Evolutionary conservation across 805 yeast genomes (phyloP).

Genomic region (Wickerhamiella brachini): DNA sequence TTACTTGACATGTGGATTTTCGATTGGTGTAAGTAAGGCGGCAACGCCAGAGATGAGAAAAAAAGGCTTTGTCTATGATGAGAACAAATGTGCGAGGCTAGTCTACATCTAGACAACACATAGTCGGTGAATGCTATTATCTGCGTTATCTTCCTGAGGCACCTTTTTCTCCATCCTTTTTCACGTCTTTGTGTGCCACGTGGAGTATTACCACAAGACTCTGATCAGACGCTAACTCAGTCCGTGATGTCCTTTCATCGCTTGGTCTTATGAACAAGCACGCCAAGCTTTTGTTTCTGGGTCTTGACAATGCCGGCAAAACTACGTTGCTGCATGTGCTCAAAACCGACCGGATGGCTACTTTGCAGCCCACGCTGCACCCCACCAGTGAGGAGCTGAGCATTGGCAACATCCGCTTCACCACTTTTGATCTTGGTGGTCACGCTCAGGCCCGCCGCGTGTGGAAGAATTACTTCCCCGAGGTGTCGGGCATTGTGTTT

Average conservation of each 20-base stretch:
- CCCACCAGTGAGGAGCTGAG: slow-evolving; percentile 96
- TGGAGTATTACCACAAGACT: background rate
- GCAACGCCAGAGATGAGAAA: background rate
- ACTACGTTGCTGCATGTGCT: slow-evolving; percentile 78
- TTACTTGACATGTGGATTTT: slow-evolving; percentile 30
- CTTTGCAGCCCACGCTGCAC: slow-evolving; percentile 94
- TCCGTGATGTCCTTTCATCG: slow-evolving; percentile 64
- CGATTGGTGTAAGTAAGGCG: slow-evolving; percentile 31
- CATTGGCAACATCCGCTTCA: slow-evolving; percentile 90
- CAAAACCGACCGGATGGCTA: slow-evolving; percentile 92
- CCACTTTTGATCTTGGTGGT: slow-evolving; percentile 97
- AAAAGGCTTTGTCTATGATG: background rate
- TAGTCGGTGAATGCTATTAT: background rate
- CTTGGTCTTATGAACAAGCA: slow-evolving; percentile 85
- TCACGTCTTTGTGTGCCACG: too few species aligned
- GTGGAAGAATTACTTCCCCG: slow-evolving; percentile 99
- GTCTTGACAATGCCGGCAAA: slow-evolving; percentile 96
- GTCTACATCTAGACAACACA: background rate
- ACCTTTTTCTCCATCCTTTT: background rate
- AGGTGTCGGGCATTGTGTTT: slow-evolving; percentile 93
- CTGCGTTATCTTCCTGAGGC: background rate
- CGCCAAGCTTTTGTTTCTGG: slow-evolving; percentile 88
- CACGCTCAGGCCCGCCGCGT: slow-evolving; percentile 97
- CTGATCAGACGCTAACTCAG: slow-evolving; percentile 21
- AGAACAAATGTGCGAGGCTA: background rate